Conservation (phyloP, 176 grass and related monocot species). For the Triticum timopheevii region DNA sequence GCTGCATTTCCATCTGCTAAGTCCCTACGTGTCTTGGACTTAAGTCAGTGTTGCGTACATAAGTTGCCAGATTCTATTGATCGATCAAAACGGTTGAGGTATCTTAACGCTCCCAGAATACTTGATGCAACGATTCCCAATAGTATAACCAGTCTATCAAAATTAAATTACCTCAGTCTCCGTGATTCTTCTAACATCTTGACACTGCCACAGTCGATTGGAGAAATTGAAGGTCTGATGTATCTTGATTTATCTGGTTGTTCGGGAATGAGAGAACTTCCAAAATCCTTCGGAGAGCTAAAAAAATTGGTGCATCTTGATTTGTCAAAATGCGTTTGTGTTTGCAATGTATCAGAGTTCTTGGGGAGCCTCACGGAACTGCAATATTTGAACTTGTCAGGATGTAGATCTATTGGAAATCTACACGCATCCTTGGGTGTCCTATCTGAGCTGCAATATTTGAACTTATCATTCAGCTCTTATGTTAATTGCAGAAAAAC, state of each 20-base stretch:
- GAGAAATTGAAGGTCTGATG: background rate
- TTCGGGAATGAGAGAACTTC: background rate
- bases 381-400: conserved; percentile 14
- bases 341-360: background rate
- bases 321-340: conserved; percentile 3
- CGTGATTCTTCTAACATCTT: background rate
- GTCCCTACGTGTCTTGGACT: conserved; percentile 24
- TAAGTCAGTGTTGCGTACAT: background rate
- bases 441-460: background rate
- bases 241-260: conserved; percentile 24
- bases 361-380: background rate
- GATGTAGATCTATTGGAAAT: background rate
- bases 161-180: conserved; percentile 19
- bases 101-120: background rate
- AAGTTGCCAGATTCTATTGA: conserved; percentile 10
- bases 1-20: background rate
- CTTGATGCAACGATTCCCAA: background rate
- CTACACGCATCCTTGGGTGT: background rate
- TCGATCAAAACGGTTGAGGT: background rate
- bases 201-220: background rate
- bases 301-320: background rate
- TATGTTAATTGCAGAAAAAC: background rate
- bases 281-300: background rate
- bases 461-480: conserved; percentile 25
- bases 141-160: background rate